Percentiles rank a stretch among this genome's conserved stretches.
Evolutionary conservation across 495 filamentous ascomycete species (phyloP).

Genomic region (Penicillium cataractarum): DNA sequence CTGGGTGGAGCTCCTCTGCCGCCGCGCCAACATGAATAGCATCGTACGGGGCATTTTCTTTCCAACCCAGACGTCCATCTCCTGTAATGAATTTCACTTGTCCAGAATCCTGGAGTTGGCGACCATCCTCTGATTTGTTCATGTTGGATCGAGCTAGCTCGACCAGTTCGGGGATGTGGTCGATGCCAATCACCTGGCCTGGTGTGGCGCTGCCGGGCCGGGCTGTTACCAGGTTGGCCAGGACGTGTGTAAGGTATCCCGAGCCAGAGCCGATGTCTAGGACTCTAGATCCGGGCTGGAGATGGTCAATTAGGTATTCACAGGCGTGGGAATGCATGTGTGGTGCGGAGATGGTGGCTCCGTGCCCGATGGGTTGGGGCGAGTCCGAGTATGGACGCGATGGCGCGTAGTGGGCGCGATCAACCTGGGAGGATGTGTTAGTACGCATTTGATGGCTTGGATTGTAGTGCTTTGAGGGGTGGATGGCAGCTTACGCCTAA

Average conservation of each 20-base stretch:
- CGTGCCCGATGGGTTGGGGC: conserved; percentile 84
- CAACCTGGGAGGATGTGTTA: conserved; percentile 61
- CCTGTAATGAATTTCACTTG: conserved; percentile 73
- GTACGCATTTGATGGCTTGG: background rate
- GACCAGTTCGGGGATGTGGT: conserved; percentile 81
- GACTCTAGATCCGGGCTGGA: conserved; percentile 58
- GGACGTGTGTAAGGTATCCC: conserved; percentile 88
- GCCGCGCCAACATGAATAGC: conserved; percentile 96
- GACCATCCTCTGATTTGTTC: conserved; percentile 68
- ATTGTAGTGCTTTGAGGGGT: background rate
- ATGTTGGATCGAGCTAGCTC: conserved; percentile 77
- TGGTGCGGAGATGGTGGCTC: conserved; percentile 91
- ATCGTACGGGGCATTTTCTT: conserved; percentile 67
- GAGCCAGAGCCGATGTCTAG: conserved; percentile 90
- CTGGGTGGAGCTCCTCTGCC: conserved; percentile 70
- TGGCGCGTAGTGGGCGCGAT: conserved; percentile 79
- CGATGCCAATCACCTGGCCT: conserved; percentile 77
- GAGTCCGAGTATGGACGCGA: conserved; percentile 84
- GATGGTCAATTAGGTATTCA: conserved; percentile 67
- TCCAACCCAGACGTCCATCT: conserved; percentile 82
- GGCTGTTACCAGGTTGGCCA: conserved; percentile 76
- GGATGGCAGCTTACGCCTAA: conserved; percentile 55
- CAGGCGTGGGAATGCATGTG: conserved; percentile 93
- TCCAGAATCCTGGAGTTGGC: conserved; percentile 59
- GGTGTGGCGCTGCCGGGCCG: conserved; percentile 26